phyloP scores from a whole-genome alignment of 1,284 basidiomycete genomes.

The Ustilago xerochloae region DNA sequence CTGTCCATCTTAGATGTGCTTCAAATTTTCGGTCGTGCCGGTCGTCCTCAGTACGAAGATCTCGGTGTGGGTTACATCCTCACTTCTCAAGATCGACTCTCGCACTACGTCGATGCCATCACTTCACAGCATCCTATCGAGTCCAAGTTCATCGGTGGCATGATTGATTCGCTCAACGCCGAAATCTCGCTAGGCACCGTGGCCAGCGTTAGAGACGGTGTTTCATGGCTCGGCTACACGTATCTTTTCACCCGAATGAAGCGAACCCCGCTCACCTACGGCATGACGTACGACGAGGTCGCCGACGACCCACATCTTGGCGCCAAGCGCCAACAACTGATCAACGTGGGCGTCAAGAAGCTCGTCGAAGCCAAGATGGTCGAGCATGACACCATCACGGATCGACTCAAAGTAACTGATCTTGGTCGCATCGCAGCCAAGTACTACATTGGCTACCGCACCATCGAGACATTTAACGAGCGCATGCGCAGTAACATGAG shows the following conservation, averaged over 20 bases:
- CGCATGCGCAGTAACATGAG: slow-evolving; percentile 86
- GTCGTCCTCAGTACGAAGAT: slow-evolving; percentile 92
- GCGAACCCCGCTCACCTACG: slow-evolving; percentile 88
- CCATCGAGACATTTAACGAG: slow-evolving; percentile 89
- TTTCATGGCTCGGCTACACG: slow-evolving; percentile 96
- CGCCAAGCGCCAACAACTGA: slow-evolving; percentile 79
- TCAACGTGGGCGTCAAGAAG: slow-evolving; percentile 77
- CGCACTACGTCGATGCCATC: slow-evolving; percentile 89
- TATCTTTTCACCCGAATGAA: slow-evolving; percentile 96
- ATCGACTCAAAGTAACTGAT: slow-evolving; percentile 81
- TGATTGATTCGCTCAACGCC: slow-evolving; percentile 93
- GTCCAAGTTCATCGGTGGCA: slow-evolving; percentile 84
- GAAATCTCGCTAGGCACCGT: slow-evolving; percentile 96
- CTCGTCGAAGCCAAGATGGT: slow-evolving; percentile 88
- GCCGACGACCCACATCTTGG: slow-evolving; percentile 82
- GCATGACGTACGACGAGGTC: slow-evolving; percentile 81
- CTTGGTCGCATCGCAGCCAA: slow-evolving; percentile 93
- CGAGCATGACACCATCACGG: slow-evolving; percentile 76
- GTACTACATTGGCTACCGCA: slow-evolving; percentile 90
- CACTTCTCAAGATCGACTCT: slow-evolving; percentile 90
- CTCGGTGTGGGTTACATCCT: slow-evolving; percentile 98
- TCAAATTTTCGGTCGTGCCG: slow-evolving; percentile 95
- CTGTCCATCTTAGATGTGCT: slow-evolving; percentile 94
- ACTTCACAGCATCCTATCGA: slow-evolving; percentile 93
- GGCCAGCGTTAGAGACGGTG: slow-evolving; percentile 84